Base-by-base conservation (phyloP, 129 eudicot species). In the Apium graveolens region DNA sequence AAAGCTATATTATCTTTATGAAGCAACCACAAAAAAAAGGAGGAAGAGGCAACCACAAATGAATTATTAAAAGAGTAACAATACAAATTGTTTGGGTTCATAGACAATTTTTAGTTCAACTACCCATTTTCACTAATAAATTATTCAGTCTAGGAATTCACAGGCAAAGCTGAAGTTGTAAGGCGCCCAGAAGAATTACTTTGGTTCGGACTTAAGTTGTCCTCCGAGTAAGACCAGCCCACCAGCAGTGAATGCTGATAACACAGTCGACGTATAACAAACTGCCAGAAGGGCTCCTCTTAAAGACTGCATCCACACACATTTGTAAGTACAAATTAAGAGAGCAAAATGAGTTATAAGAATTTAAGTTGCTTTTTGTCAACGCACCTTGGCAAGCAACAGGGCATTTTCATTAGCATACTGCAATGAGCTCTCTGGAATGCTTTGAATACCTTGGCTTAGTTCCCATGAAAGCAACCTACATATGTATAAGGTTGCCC, bases 371-470 rank as follows among this genome's bases (percentile, higher is more conserved):
- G 70, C n/a, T n/a, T 12, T 34, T 70, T 21, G 14, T 27, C 29
- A 31, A 80, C 38, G 76, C 77, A 94, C 98, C 98, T 94, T 82
- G 24, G 93, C 97, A 73, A 94, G 88, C 85, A 88, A 70, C 75
- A 80, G 42, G 38, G 98, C 98, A 37, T 94, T 91, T 2, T 89
- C 98, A 81, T 94, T 94, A 81, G 98, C 96, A 60, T 91, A 89
- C 77, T 89, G 90, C 78, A 91, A 78, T 65, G 98, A 82, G 88
- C 82, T 85, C 87, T 91, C 97, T 29, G 97, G 92, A 76, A 80
- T 78, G 83, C 86, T 87, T 87, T 94, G 93, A 71, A 94, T 70
- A 82, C 97, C 92, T 85, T 91, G 98, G 80, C 96, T 85, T 77
- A 93, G 34, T 86, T 86, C 85, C 97, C 91, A 93, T 46, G 97